phyloP scores from a whole-genome alignment of 1,284 basidiomycete species.

The Ceratobasidium sp. region DNA sequence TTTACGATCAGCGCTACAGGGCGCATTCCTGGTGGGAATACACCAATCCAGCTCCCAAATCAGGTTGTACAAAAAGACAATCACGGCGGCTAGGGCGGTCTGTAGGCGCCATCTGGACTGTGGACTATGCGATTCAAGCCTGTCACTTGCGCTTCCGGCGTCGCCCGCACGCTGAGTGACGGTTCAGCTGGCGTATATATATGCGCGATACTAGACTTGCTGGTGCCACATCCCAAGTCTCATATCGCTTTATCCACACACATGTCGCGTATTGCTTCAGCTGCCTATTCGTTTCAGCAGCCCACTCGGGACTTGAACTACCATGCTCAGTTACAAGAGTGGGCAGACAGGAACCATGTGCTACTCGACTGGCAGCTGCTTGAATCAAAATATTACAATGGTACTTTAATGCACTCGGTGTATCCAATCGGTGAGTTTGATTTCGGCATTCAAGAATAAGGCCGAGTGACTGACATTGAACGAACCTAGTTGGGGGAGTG shows the following conservation, averaged over 20 bases:
- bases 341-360: conserved; percentile 37
- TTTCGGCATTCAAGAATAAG: not conserved
- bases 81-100: no score
- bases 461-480: not conserved
- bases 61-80: no score
- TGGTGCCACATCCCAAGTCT: not conserved
- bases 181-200: not conserved
- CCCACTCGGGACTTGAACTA: conserved; percentile 23
- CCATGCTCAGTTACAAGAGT: conserved; percentile 39
- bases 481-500: conserved; percentile 7
- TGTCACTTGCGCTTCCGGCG: no score
- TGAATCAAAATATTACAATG: conserved; percentile 7
- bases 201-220: not conserved
- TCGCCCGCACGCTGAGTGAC: no score
- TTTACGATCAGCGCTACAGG: no score
- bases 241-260: not conserved
- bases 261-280: not conserved
- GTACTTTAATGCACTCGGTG: not conserved
- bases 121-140: no score
- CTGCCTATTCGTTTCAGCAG: not conserved
- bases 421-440: conserved; percentile 28
- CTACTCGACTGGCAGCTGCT: conserved; percentile 20
- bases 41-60: no score
- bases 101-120: no score
- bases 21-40: no score